Evolutionary conservation across 768 basidiomycete genomes (phyloP).

Genomic region (Gelatoporia subvermispora): DNA sequence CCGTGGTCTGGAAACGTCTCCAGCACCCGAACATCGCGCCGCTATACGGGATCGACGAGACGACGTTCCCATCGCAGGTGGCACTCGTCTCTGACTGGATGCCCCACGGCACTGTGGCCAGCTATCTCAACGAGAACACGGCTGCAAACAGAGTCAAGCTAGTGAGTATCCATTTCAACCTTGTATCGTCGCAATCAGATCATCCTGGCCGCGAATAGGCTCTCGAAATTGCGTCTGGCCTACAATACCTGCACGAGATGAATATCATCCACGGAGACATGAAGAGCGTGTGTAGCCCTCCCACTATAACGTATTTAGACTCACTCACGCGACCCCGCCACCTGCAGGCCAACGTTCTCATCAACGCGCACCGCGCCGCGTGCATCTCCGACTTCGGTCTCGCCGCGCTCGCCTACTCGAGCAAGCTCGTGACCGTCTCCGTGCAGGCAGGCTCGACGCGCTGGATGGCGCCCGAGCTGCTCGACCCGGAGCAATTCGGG

Average conservation of each 20-base stretch:
- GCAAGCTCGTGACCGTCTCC: not conserved
- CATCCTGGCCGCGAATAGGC: constrained; percentile 6
- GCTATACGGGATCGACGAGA: constrained; percentile 9
- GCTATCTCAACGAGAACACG: constrained; percentile 8
- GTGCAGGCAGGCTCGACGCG: constrained; percentile 7
- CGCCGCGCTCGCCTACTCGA: constrained; percentile 6
- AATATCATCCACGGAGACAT: constrained; percentile 21
- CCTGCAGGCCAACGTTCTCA: constrained; percentile 17
- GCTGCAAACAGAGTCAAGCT: constrained; percentile 6
- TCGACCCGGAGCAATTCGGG: constrained; percentile 1
- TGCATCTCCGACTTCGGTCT: constrained; percentile 23
- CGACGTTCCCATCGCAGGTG: constrained; percentile 1
- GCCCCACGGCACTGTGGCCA: constrained; percentile 5
- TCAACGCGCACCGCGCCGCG: constrained; percentile 12
- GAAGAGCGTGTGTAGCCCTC: constrained; percentile 11
- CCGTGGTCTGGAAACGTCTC: constrained; percentile 13
- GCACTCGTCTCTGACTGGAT: constrained; percentile 13
- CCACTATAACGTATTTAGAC: too few relatives aligned
- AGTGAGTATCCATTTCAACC: not conserved
- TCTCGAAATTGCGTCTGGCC: constrained; percentile 13
- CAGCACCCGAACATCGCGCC: constrained; percentile 11
- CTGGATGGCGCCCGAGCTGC: constrained; percentile 19
- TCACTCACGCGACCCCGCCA: not conserved
- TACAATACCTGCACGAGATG: constrained; percentile 18
- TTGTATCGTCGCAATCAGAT: not conserved